These are phyloP conservation scores for Penicillium mononematosum DNA, from an alignment of 495 filamentous ascomycete species.

Conservation along the genomic window DNA sequence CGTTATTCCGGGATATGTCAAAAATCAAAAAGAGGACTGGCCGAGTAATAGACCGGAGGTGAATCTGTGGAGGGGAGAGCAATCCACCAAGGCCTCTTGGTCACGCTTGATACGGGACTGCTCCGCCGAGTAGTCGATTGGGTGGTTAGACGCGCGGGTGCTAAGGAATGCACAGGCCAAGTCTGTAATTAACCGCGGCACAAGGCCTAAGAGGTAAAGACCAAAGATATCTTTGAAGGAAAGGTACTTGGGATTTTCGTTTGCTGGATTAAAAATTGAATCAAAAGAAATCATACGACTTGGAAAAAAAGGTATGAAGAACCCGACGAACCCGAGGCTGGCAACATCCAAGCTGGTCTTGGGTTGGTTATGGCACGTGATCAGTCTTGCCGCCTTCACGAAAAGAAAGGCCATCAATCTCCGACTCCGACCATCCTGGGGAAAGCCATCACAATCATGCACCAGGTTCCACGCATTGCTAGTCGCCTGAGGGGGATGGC, in stretches of 20 bases:
- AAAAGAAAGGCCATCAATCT: constrained; percentile 24
- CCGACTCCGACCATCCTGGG: constrained; percentile 15
- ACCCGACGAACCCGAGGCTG: constrained; percentile 3
- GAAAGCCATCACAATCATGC: constrained; percentile 35
- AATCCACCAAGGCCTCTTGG: constrained; percentile 32
- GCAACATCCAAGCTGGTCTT: not conserved
- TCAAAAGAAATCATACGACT: not conserved
- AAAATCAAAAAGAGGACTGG: constrained; percentile 12
- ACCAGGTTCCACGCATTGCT: constrained; percentile 27
- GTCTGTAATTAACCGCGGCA: not conserved
- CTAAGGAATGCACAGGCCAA: constrained; percentile 29
- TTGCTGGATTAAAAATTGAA: not conserved
- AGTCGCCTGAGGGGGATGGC: constrained; percentile 24
- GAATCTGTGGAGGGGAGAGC: constrained; percentile 24
- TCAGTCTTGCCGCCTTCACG: constrained; percentile 11
- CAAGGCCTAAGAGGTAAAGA: not conserved
- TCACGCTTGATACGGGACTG: constrained; percentile 39
- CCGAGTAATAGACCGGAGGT: constrained; percentile 13
- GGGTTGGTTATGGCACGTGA: constrained; percentile 20
- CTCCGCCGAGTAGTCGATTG: constrained; percentile 39
- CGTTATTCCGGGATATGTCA: constrained; percentile 10
- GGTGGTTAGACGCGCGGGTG: constrained; percentile 38
- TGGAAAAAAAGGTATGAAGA: not conserved
- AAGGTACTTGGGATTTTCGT: too few relatives aligned
- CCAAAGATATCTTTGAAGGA: not conserved